phyloP scores from a whole-genome alignment of 192 early-diverging fungal species.

The Coemansia biformis region DNA sequence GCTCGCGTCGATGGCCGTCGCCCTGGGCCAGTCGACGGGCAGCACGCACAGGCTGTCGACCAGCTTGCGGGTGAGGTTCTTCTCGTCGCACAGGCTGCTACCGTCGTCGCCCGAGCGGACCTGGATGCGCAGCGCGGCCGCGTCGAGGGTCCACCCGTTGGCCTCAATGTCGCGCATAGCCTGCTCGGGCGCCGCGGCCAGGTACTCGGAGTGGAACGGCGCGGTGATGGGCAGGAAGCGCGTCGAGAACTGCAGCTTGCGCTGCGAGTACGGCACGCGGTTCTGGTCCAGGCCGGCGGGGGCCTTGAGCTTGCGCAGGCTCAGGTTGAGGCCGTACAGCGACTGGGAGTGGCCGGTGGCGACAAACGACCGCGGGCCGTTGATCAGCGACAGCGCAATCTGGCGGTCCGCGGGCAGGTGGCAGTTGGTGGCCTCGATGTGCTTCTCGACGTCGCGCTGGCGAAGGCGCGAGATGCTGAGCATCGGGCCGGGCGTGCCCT shows the following conservation, averaged over 20 bases:
- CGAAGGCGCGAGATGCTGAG: conserved; percentile 80
- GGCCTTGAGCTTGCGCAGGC: conserved; percentile 89
- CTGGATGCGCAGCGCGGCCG: conserved; percentile 63
- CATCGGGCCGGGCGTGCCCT: conserved; percentile 92
- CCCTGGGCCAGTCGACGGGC: conserved; percentile 61
- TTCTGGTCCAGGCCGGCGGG: conserved; percentile 78
- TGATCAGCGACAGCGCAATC: conserved; percentile 82
- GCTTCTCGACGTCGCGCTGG: conserved; percentile 74
- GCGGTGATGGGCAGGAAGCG: conserved; percentile 90
- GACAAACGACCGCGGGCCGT: conserved; percentile 84
- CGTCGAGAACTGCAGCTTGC: conserved; percentile 84
- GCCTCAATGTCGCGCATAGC: conserved; percentile 66
- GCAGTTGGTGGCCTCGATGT: conserved; percentile 81
- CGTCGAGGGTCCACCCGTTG: conserved; percentile 60
- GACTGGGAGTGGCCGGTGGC: conserved; percentile 87
- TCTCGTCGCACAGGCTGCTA: conserved; percentile 59
- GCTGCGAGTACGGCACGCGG: conserved; percentile 80
- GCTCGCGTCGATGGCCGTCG: conserved; percentile 48
- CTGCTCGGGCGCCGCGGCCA: conserved; percentile 58
- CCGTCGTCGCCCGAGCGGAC: conserved; percentile 80
- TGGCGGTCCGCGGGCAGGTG: conserved; percentile 78
- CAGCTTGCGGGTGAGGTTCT: conserved; percentile 63
- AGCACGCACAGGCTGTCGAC: conserved; percentile 68
- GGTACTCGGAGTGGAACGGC: conserved; percentile 86
- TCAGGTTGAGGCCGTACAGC: conserved; percentile 86